phyloP scores from a whole-genome alignment of 2,329 filamentous ascomycete species.

The Leptographium wingfieldii region DNA sequence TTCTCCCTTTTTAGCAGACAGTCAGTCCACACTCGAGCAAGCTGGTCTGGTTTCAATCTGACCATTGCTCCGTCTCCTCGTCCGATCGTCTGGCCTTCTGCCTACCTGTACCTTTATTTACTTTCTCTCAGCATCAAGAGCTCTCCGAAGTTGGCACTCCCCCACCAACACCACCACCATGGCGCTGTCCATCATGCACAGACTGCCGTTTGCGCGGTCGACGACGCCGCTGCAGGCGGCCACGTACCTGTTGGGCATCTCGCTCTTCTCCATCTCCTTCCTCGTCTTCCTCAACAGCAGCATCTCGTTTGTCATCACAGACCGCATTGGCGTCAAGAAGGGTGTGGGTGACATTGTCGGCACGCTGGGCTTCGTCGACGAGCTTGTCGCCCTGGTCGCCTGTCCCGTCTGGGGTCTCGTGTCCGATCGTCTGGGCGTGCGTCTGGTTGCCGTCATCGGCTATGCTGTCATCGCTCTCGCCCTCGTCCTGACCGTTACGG shows the following conservation, averaged over 20 bases:
- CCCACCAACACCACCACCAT: background rate
- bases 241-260: slow-evolving; percentile 70
- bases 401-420: slow-evolving; percentile 70
- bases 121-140: no score
- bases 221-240: slow-evolving; percentile 50
- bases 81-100: no score
- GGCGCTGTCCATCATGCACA: slow-evolving; percentile 22
- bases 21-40: no score
- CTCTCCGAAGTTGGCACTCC: background rate
- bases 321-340: slow-evolving; percentile 61
- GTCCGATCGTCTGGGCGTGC: slow-evolving; percentile 64
- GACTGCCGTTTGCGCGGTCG: slow-evolving; percentile 45
- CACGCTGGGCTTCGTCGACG: slow-evolving; percentile 74
- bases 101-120: no score
- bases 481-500: slow-evolving; percentile 72
- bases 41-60: no score
- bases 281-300: slow-evolving; percentile 81
- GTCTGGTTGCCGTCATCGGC: slow-evolving; percentile 60
- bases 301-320: slow-evolving; percentile 74
- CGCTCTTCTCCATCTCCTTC: slow-evolving; percentile 78
- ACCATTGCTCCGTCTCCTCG: no score
- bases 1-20: background rate
- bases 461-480: slow-evolving; percentile 71
- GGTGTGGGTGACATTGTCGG: slow-evolving; percentile 70
- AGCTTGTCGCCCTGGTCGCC: slow-evolving; percentile 67